phyloP scores from a whole-genome alignment of 129 eudicot species.

The Smallanthus sonchifolius region DNA sequence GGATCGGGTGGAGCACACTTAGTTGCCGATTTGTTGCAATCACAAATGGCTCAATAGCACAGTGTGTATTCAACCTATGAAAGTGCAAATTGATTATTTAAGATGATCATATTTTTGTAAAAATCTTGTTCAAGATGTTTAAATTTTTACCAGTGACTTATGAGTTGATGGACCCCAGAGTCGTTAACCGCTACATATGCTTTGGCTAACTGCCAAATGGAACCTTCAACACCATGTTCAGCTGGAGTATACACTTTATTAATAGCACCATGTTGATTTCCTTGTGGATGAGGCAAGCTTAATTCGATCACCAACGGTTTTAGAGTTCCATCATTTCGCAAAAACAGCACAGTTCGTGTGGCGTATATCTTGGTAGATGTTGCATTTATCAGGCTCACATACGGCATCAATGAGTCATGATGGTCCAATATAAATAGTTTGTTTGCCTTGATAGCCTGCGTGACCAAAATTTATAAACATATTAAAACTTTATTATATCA shows the following conservation, averaged over 20 bases:
- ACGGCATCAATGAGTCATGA: constrained; percentile 54
- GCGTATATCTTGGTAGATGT: constrained; percentile 49
- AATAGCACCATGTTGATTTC: neutral
- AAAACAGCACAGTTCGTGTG: constrained; percentile 48
- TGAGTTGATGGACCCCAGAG: constrained; percentile 51
- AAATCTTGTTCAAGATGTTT: neutral
- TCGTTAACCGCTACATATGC: constrained; percentile 54
- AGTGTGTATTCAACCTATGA: constrained; percentile 67
- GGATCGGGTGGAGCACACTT: constrained; percentile 61
- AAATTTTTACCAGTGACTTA: constrained; percentile 31
- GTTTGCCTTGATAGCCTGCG: constrained; percentile 39
- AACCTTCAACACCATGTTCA: constrained; percentile 35
- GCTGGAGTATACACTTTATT: constrained; percentile 40
- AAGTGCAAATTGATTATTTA: neutral
- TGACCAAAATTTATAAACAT: neutral
- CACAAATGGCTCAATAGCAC: constrained; percentile 51
- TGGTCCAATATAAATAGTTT: constrained; percentile 46
- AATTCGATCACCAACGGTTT: constrained; percentile 58
- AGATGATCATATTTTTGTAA: neutral
- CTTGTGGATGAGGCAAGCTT: constrained; percentile 48
- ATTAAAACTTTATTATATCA: neutral
- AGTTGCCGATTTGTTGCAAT: constrained; percentile 60
- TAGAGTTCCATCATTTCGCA: constrained; percentile 43
- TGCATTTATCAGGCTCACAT: constrained; percentile 39
- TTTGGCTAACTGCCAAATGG: constrained; percentile 62